phyloP scores from a whole-genome alignment of 768 basidiomycete genomes.

The Coprinopsis marcescibilis region DNA sequence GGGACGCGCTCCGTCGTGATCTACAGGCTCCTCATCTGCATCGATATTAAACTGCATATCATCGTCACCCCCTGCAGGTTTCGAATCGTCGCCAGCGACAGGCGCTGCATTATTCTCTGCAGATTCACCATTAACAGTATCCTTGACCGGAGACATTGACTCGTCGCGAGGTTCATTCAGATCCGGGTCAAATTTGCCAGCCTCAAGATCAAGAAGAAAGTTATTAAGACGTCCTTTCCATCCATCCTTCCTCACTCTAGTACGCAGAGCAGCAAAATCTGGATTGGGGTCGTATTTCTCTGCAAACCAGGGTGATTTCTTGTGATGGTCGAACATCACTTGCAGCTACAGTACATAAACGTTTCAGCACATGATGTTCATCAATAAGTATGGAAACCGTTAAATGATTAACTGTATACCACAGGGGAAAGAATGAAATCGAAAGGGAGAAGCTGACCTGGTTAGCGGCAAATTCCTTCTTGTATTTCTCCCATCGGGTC shows the following conservation, averaged over 20 bases:
- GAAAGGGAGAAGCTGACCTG: slow-evolving; percentile 62
- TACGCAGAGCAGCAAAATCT: slow-evolving; percentile 66
- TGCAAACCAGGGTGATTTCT: slow-evolving; percentile 93
- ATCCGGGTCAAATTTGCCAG: slow-evolving; percentile 82
- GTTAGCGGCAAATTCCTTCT: slow-evolving; percentile 79
- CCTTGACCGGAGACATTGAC: slow-evolving; percentile 46
- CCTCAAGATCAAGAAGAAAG: slow-evolving; percentile 77
- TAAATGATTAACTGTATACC: neutral
- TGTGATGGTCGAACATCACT: slow-evolving; percentile 93
- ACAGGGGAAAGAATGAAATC: neutral
- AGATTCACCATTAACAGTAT: slow-evolving; percentile 41
- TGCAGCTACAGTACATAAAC: slow-evolving; percentile 67
- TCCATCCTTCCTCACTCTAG: slow-evolving; percentile 76
- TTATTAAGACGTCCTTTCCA: slow-evolving; percentile 69
- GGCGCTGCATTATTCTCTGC: slow-evolving; percentile 36
- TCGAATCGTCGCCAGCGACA: slow-evolving; percentile 44
- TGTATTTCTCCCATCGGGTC: slow-evolving; percentile 87
- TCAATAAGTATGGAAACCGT: neutral
- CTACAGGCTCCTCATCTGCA: slow-evolving; percentile 63
- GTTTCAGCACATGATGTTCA: slow-evolving; percentile 25
- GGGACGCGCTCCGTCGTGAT: slow-evolving; percentile 48
- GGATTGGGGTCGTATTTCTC: slow-evolving; percentile 87
- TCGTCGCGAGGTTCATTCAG: slow-evolving; percentile 55
- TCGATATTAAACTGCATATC: slow-evolving; percentile 74
- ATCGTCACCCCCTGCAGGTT: slow-evolving; percentile 50